phyloP scores from a whole-genome alignment of 2,329 filamentous ascomycete genomes.

The Cladosporium sphaerospermum region DNA sequence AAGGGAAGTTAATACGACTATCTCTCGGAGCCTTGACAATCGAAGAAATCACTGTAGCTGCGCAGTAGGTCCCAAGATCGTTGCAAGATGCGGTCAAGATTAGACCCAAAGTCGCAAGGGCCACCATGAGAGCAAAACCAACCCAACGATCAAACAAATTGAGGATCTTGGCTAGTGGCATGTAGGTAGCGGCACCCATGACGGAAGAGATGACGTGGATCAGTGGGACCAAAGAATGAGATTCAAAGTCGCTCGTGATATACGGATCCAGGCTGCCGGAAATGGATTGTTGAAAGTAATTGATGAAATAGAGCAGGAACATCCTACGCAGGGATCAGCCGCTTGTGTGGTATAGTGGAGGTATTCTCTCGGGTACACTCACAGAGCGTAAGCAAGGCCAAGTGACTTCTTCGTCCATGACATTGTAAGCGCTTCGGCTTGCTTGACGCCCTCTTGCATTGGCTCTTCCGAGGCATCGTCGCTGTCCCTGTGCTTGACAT shows the following conservation, averaged over 20 bases:
- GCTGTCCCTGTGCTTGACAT: neutral
- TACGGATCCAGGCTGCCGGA: slow-evolving; percentile 34
- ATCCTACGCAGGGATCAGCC: slow-evolving; percentile 29
- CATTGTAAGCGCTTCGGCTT: slow-evolving; percentile 35
- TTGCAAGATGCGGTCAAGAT: slow-evolving; percentile 61
- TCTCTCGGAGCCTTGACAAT: neutral
- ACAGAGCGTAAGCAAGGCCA: slow-evolving; percentile 35
- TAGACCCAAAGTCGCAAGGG: slow-evolving; percentile 48
- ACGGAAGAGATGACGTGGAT: slow-evolving; percentile 50
- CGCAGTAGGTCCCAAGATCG: slow-evolving; percentile 55
- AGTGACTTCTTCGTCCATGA: slow-evolving; percentile 36
- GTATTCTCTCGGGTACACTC: slow-evolving; percentile 10
- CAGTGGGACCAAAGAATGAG: slow-evolving; percentile 50
- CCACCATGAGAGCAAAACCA: slow-evolving; percentile 51
- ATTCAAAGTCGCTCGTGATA: slow-evolving; percentile 47
- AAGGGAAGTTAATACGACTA: neutral
- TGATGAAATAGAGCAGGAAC: slow-evolving; percentile 44
- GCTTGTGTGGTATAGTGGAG: neutral
- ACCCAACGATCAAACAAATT: slow-evolving; percentile 64
- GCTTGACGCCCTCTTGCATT: slow-evolving; percentile 30
- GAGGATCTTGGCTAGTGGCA: slow-evolving; percentile 61
- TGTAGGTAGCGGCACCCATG: slow-evolving; percentile 55
- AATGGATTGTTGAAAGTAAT: slow-evolving; percentile 39
- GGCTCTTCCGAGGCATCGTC: neutral
- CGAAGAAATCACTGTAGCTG: slow-evolving; percentile 33